Percentiles rank a stretch among this genome's conserved stretches.
phyloP scores from a whole-genome alignment of 2,329 filamentous ascomycete species.

The Ophiostoma angusticollis region DNA sequence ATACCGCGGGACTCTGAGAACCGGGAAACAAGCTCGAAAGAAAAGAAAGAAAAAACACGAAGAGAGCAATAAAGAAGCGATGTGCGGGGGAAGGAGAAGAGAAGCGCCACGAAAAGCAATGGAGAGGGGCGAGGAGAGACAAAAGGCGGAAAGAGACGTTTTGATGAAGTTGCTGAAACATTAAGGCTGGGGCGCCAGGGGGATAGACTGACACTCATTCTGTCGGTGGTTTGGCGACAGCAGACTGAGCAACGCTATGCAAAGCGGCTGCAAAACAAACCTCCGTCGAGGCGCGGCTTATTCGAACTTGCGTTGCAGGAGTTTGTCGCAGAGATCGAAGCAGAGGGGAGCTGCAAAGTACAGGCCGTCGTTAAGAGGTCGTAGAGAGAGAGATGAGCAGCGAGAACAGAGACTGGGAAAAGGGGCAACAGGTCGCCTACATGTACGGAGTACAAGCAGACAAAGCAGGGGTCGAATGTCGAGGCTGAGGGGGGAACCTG shows the following conservation, averaged over 20 bases:
- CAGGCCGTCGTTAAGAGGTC: background rate
- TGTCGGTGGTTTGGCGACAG: background rate
- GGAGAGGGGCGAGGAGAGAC: background rate
- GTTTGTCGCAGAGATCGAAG: slow-evolving; percentile 5
- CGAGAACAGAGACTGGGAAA: background rate
- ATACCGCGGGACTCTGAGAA: background rate
- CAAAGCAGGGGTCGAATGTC: background rate
- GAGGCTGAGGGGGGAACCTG: background rate
- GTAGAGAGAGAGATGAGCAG: background rate
- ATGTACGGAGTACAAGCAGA: background rate
- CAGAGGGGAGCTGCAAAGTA: background rate
- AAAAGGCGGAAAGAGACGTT: background rate
- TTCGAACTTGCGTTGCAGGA: slow-evolving; percentile 2
- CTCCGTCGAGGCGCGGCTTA: background rate
- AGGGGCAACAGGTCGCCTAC: too few relatives aligned
- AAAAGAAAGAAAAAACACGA: background rate
- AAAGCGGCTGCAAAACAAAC: too few relatives aligned
- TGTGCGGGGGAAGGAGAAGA: background rate
- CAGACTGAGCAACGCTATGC: background rate
- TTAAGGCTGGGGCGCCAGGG: background rate
- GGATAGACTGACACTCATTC: slow-evolving; percentile 12
- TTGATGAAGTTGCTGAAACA: slow-evolving; percentile 4
- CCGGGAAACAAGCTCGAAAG: background rate
- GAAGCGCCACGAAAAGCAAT: too few relatives aligned
- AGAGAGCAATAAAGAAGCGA: background rate